Evolutionary conservation across 2,329 filamentous ascomycete species (phyloP), one percentile per base, ranked within the genome.

Genomic region (Dothideomycetes sp.): DNA sequence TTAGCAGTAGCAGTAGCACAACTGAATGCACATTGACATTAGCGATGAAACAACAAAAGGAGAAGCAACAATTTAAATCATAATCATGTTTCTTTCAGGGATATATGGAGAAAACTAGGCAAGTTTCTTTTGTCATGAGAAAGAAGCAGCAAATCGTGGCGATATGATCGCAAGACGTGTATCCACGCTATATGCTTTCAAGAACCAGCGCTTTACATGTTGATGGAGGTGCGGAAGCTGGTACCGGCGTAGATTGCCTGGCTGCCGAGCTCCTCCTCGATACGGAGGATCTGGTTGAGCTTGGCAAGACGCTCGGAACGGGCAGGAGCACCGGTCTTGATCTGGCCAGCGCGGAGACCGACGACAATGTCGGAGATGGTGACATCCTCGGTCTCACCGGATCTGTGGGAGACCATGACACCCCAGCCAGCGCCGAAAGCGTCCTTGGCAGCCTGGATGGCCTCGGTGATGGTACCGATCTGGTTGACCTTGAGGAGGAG

Each of bases 401-500:
- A 98, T 57, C 91, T 83, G 77, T 98, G 91, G 52, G 91, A 96
- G 50, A 98, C 91, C 91, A 98, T 96, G 73, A 98, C 88, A 64
- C 89, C 89, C 91, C 91, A 98, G 64, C 78, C 80, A 56, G 85
- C 89, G 53, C 82, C 84, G 64, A 91, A 96, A 37, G 89, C 93
- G 72, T 96, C 91, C 79, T 96, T 95, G 65, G 91, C 89, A 41
- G 91, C 91, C 75, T 96, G 88, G 71, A 96, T 95, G 45, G 91
- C 94, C 77, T 98, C 91, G 55, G 86, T 93, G 59, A 98, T 80
- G 54, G 91, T 95, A 70, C 91, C 91, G 58, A 98, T 98, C 77
- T 98, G 91, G 84, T 98, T 98, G 69, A 98, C 88, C 83, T 98
- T 98, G 64, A 98, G 85, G 48, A 98, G 79, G 45, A 98, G 83